A percentile compares a stretch with the other conserved stretches of the same genome.
These are phyloP conservation scores for Gardenia jasminoides DNA, from an alignment of 257 asterid genomes.

Conservation along the genomic window DNA sequence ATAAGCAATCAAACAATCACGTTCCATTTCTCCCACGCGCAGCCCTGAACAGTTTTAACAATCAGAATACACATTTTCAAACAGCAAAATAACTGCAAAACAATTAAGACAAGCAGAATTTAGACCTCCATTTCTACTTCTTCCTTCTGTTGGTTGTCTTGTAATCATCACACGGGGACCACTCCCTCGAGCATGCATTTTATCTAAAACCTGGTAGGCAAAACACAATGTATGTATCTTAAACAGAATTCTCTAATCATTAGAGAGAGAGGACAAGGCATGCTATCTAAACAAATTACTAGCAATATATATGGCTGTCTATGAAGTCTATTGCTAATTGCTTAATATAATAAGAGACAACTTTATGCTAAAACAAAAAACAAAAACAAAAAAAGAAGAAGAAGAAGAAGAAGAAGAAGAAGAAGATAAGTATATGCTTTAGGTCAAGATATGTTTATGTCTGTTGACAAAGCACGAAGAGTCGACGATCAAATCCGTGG, in stretches of 20 bases:
- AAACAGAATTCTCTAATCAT: not conserved
- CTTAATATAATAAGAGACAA: too few species aligned
- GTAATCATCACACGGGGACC: conserved; percentile 91
- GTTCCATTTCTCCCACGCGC: conserved; percentile 99
- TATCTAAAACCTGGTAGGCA: conserved; percentile 68
- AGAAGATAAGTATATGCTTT: not conserved
- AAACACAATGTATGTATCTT: conserved; percentile 14
- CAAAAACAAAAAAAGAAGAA: too few species aligned
- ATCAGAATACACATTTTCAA: conserved; percentile 16
- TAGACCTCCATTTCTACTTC: conserved; percentile 86
- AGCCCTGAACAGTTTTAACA: conserved; percentile 51
- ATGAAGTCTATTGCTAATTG: too few species aligned
- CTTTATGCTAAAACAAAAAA: not conserved
- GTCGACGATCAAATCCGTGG: not conserved
- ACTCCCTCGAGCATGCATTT: conserved; percentile 96
- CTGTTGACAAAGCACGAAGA: not conserved
- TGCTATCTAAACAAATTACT: too few species aligned
- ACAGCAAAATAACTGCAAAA: not conserved
- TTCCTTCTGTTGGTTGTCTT: conserved; percentile 98
- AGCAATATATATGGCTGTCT: too few species aligned
- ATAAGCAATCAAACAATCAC: conserved; percentile 96
- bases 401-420: too few species aligned
- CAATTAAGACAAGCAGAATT: not conserved
- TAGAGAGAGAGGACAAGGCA: not conserved
- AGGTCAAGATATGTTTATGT: not conserved